Conservation (phyloP, 371 early-diverging fungal genomes). For the Mucor plumbeus region DNA sequence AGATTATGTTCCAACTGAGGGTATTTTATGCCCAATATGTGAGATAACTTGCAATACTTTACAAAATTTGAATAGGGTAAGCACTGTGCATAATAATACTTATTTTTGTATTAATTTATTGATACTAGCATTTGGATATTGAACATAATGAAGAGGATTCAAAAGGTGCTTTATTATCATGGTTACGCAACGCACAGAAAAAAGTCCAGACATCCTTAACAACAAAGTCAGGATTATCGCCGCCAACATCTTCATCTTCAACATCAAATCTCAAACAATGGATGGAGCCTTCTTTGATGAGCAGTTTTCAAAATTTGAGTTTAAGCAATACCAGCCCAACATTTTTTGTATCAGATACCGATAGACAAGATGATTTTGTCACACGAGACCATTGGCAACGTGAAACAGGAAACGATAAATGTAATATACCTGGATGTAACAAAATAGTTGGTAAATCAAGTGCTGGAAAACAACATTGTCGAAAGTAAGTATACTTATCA, state of each 20-base stretch:
- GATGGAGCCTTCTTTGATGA: slow-evolving; percentile 37
- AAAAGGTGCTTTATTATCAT: slow-evolving; percentile 48
- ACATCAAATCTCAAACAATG: slow-evolving; percentile 27
- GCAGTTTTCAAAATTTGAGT: slow-evolving; percentile 29
- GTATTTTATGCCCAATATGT: slow-evolving; percentile 63
- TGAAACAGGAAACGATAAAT: slow-evolving; percentile 45
- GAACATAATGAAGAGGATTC: slow-evolving; percentile 52
- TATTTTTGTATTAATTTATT: no score
- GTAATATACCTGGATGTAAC: slow-evolving; percentile 49
- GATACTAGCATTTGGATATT: slow-evolving; percentile 45
- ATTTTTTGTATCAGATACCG: slow-evolving; percentile 45
- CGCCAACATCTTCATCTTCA: slow-evolving; percentile 14
- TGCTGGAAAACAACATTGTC: slow-evolving; percentile 56
- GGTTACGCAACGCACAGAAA: slow-evolving; percentile 53
- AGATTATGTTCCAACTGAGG: slow-evolving; percentile 48
- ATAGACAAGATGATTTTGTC: slow-evolving; percentile 40
- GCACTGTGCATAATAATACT: not conserved
- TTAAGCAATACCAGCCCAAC: slow-evolving; percentile 24
- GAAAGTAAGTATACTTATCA: slow-evolving; percentile 28
- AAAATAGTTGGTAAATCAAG: slow-evolving; percentile 41
- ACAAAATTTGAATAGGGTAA: slow-evolving; percentile 50
- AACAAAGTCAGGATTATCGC: slow-evolving; percentile 14
- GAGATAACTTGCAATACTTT: slow-evolving; percentile 48
- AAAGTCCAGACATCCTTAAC: slow-evolving; percentile 45
- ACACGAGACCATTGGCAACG: slow-evolving; percentile 64